Base-by-base conservation (phyloP, 768 basidiomycete species). In the Boletus vermiculosoides region DNA sequence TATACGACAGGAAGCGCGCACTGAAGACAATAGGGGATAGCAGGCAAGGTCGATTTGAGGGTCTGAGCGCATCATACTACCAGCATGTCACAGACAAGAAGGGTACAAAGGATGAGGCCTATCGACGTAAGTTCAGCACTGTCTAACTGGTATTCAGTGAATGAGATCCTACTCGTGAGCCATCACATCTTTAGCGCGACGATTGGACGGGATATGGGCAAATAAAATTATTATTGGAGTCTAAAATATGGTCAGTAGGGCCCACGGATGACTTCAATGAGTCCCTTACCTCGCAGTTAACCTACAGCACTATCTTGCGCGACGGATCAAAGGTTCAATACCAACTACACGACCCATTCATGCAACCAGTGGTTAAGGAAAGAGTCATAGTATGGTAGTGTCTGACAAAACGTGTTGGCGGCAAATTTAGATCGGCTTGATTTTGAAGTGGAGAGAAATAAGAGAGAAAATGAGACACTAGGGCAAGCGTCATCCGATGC, bases 391-490 rank as follows among this genome's bases (percentile, higher is more conserved):
- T 37, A 16, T n/a, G 49, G 54, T 44, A 54, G 34, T 30, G 33
- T 40, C 16, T 18, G 23, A 45, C 48, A 56, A 55, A 33, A 56
- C 16, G 25, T 25, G 34, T 44, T 18, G 40, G 23, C 15, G 30
- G 42, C 36, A 50, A 37, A 15, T 50, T 76, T 85, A 94, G 65
- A 94, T 98, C 16, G 97, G 97, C 81, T 99, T 98, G 82, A 99
- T 98, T 79, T 98, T 98, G 88, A 99, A 98, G 80, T 99, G 96
- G 37, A 99, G 84, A 3, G 94, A 93, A 71, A 99, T 98, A 59
- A 99, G 83, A 10, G 97, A 98, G 74, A 98, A 97, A 64, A 99
- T 95, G 58, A 98, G 83, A 76, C 95, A 98, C 96, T 99, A 66
- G 7, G 31, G 18, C 31, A 50, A 25, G 20, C 28, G 50, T 58